Percentiles rank a stretch among this genome's conserved stretches.
phyloP scores from a whole-genome alignment of 139 green algal species.

The Chlorella sorokiniana region DNA sequence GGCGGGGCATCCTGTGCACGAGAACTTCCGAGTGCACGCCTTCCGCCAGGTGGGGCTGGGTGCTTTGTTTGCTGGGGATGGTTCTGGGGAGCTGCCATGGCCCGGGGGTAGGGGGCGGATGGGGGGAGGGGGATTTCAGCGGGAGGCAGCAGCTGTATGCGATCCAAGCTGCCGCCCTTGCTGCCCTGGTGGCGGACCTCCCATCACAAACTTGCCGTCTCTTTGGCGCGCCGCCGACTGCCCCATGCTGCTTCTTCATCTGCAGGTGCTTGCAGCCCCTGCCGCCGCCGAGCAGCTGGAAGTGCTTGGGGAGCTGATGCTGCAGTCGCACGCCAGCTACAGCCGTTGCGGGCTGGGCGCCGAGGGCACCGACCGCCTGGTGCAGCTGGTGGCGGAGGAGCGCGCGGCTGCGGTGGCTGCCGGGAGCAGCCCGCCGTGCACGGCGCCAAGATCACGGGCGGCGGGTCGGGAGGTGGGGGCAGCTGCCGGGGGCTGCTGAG shows the following conservation, averaged over 20 bases:
- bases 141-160: too few relatives aligned
- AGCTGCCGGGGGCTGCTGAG: too few relatives aligned
- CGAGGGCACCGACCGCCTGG: conserved; percentile 67
- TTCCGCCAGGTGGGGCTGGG: conserved; percentile 64
- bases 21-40: conserved; percentile 78
- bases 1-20: conserved; percentile 79
- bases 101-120: too few relatives aligned
- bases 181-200: too few relatives aligned
- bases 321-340: conserved; percentile 81
- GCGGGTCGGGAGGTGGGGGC: conserved; percentile 79
- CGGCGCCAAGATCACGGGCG: conserved; percentile 95
- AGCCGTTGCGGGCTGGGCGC: conserved; percentile 65
- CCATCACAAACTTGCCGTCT: too few relatives aligned
- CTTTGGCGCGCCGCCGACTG: too few relatives aligned
- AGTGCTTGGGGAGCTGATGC: conserved; percentile 92
- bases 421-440: conserved; percentile 60
- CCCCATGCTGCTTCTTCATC: not conserved
- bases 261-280: conserved; percentile 18
- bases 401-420: conserved; percentile 27
- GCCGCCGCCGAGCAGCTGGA: conserved; percentile 35
- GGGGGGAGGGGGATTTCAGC: too few relatives aligned
- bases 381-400: conserved; percentile 71
- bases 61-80: too few relatives aligned
- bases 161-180: too few relatives aligned
- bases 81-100: too few relatives aligned